Evolutionary conservation across 2,329 filamentous ascomycete species (phyloP), one percentile per base, ranked within the genome.

Genomic region (Trichoderma koningii): DNA sequence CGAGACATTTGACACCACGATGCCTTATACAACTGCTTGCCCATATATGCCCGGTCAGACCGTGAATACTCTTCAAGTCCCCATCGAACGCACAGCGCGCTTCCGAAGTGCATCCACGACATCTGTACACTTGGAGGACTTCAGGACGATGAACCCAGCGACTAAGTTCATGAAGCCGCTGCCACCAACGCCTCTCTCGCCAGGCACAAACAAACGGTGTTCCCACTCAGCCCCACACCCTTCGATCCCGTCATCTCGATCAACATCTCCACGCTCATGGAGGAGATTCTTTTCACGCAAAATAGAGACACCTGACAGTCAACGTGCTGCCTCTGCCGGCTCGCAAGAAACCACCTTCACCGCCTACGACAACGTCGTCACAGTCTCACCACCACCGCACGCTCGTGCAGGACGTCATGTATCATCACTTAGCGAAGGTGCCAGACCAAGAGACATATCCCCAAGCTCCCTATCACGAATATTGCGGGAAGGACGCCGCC

Each of bases 31-130:
- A 1, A 93, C 87, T 2, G 79, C 85, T 50, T 98, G 94, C 73
- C 93, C 94, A 42, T 87, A 94, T 68, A 83, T 97, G 28, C 94
- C 94, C 3, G 94, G 94, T 15, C 94, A 97, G 76, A 85, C 85
- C 2, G 86, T 97, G 74, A 97, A 98, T 77, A 86, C 92, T 15
- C 80, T 98, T 64, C 87, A 90, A 63, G 87, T 98, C 12, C 94
- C 94, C 15, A 80, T 86, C 41, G 89, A 96, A 75, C 83, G 84
- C 68, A 78, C 82, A 48, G 77, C 81, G 68, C 82, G 86, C 66
- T 78, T 82, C 66, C 85, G 89, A 67, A 90, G 88, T 71, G 86
- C 83, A 64, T 93, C 89, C 5, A 80, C 87, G 69, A 87, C 80
- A 70, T 89, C 87, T 7, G 78, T 88, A 57, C 78, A 81, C 57